phyloP scores from a whole-genome alignment of 1,284 basidiomycete genomes.

The Trichosporon inkin region DNA sequence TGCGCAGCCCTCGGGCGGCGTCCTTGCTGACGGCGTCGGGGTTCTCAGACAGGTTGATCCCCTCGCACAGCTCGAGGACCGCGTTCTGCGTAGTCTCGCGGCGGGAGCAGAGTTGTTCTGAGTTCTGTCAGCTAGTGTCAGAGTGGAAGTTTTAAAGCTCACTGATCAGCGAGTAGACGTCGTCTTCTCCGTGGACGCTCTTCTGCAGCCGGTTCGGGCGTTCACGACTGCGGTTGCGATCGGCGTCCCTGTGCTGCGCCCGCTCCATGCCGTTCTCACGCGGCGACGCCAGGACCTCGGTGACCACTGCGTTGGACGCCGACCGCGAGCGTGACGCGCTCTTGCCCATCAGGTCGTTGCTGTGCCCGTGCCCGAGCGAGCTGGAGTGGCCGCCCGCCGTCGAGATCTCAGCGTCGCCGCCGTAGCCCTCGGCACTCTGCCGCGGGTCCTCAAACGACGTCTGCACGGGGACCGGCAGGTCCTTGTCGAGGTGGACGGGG shows the following conservation, averaged over 20 bases:
- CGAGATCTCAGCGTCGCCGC: slow-evolving; percentile 16
- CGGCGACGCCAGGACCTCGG: slow-evolving; percentile 34
- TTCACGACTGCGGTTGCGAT: slow-evolving; percentile 2
- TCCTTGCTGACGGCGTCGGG: slow-evolving; percentile 44
- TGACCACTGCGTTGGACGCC: slow-evolving; percentile 26
- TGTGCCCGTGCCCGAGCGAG: slow-evolving; percentile 20
- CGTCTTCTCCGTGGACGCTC: slow-evolving; percentile 21
- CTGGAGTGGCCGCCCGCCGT: slow-evolving; percentile 21
- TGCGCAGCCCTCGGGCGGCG: slow-evolving; percentile 44
- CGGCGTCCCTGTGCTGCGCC: not conserved
- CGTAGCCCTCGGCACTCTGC: slow-evolving; percentile 22
- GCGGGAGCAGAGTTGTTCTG: slow-evolving; percentile 34
- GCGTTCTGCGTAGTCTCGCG: slow-evolving; percentile 34
- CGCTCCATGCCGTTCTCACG: not conserved
- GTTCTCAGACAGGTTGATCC: slow-evolving; percentile 41
- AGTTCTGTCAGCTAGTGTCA: not conserved
- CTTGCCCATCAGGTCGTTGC: slow-evolving; percentile 7
- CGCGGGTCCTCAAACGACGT: slow-evolving; percentile 15
- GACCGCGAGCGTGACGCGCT: slow-evolving; percentile 4
- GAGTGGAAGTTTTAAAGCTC: slow-evolving; percentile 16
- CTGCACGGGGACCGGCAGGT: not conserved
- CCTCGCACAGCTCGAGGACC: slow-evolving; percentile 44
- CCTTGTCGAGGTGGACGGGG: slow-evolving; percentile 5
- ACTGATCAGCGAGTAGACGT: slow-evolving; percentile 40
- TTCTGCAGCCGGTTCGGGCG: slow-evolving; percentile 10